phyloP scores from a whole-genome alignment of 1,284 basidiomycete species.

The Pterulicium gracile region DNA sequence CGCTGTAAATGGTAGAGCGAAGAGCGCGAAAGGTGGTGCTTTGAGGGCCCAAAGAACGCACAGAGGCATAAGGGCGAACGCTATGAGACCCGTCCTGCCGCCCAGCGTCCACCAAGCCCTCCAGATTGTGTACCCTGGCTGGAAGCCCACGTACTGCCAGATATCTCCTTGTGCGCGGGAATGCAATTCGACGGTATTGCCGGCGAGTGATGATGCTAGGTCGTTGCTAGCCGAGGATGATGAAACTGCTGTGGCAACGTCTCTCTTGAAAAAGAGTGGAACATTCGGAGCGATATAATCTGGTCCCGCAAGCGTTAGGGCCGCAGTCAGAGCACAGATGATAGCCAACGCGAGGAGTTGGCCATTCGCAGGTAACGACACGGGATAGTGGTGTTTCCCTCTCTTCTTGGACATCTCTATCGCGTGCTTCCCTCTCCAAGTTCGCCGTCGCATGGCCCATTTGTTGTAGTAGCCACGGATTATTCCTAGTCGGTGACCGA shows the following conservation, averaged over 20 bases:
- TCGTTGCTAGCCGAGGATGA: constrained; percentile 12
- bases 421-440: constrained; percentile 23
- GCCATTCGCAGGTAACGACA: constrained; percentile 50
- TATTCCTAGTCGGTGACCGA: constrained; percentile 27
- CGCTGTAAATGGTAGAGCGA: constrained; percentile 60
- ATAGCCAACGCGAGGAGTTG: constrained; percentile 38
- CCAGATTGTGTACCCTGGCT: constrained; percentile 49
- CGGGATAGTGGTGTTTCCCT: constrained; percentile 30
- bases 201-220: background rate
- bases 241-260: constrained; percentile 6
- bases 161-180: constrained; percentile 16
- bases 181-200: background rate
- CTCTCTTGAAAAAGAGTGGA: constrained; percentile 21
- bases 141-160: constrained; percentile 19
- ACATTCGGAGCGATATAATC: constrained; percentile 62
- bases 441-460: constrained; percentile 43
- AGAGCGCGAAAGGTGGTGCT: constrained; percentile 70
- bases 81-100: constrained; percentile 64
- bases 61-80: constrained; percentile 72
- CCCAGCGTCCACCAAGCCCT: constrained; percentile 77
- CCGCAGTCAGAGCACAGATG: constrained; percentile 31
- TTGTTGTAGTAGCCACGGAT: constrained; percentile 41
- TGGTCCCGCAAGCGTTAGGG: constrained; percentile 51
- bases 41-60: constrained; percentile 74
- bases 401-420: constrained; percentile 12